Conservation (phyloP, 2,329 filamentous ascomycete species). For the Curvularia sp. region DNA sequence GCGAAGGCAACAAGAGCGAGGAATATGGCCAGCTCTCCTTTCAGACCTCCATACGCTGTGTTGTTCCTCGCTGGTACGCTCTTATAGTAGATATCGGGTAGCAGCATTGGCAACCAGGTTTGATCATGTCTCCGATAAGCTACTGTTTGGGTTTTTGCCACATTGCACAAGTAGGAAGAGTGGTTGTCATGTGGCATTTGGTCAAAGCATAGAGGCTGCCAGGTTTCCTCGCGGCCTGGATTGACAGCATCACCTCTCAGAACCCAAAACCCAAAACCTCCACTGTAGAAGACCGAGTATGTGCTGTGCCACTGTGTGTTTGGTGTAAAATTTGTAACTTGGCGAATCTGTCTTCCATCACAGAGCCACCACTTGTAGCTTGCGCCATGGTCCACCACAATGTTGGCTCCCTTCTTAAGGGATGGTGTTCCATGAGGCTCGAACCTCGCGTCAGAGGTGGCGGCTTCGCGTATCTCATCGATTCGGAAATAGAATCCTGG, state of each 20-base stretch:
- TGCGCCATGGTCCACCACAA: constrained; percentile 9
- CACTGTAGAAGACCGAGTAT: constrained; percentile 32
- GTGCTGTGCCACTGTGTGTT: constrained; percentile 13
- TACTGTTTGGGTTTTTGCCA: constrained; percentile 19
- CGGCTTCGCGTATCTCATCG: constrained; percentile 34
- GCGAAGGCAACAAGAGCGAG: constrained; percentile 43
- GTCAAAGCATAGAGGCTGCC: constrained; percentile 36
- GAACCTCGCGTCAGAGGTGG: not conserved
- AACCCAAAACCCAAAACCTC: constrained; percentile 34
- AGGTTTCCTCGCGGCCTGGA: constrained; percentile 15
- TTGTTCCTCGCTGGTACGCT: not conserved
- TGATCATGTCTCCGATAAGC: constrained; percentile 19
- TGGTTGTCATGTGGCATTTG: constrained; percentile 20
- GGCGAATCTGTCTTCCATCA: constrained; percentile 21
- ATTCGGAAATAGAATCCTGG: constrained; percentile 37
- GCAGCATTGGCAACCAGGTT: constrained; percentile 29
- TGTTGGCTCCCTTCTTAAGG: constrained; percentile 10
- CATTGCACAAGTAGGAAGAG: constrained; percentile 40
- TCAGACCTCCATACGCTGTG: constrained; percentile 21
- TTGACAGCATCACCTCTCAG: constrained; percentile 26
- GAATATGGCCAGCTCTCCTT: constrained; percentile 45
- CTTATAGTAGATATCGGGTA: constrained; percentile 35
- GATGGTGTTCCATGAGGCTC: constrained; percentile 30
- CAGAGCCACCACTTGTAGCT: constrained; percentile 28
- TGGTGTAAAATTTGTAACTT: not conserved